phyloP scores from a whole-genome alignment of 768 basidiomycete genomes.

The Paxillus involutus region DNA sequence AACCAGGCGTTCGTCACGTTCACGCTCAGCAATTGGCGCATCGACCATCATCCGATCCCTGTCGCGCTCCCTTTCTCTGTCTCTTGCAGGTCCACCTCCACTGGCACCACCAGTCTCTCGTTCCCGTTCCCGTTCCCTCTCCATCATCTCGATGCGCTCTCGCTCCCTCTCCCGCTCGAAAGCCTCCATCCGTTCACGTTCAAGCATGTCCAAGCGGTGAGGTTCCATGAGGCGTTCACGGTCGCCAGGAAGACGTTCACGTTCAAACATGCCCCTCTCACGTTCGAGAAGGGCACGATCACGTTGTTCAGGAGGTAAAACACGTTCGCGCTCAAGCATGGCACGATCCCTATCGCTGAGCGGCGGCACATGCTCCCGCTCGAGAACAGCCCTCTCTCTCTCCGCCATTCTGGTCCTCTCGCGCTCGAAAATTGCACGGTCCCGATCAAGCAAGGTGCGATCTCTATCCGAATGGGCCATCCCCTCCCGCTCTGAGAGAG shows the following conservation, averaged over 20 bases:
- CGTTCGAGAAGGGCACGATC: constrained; percentile 22
- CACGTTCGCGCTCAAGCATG: constrained; percentile 24
- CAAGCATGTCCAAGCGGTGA: constrained; percentile 18
- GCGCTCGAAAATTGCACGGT: constrained; percentile 15
- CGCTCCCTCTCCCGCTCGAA: constrained; percentile 36
- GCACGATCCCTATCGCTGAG: constrained; percentile 22
- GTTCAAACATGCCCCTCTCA: background rate
- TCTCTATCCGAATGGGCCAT: constrained; percentile 18
- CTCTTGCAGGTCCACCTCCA: constrained; percentile 13
- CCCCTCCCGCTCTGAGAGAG: background rate
- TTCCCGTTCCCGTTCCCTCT: constrained; percentile 29
- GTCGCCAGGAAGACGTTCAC: constrained; percentile 15
- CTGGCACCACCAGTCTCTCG: constrained; percentile 13
- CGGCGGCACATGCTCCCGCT: constrained; percentile 25
- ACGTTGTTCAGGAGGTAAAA: constrained; percentile 17
- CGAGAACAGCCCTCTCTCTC: constrained; percentile 19
- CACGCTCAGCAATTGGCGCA: constrained; percentile 14
- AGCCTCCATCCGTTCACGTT: constrained; percentile 27
- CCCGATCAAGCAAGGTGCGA: constrained; percentile 14
- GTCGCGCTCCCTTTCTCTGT: constrained; percentile 25
- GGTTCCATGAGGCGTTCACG: constrained; percentile 26
- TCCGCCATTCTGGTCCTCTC: constrained; percentile 23
- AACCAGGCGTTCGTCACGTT: constrained; percentile 20
- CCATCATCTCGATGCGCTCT: constrained; percentile 27
- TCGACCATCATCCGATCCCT: constrained; percentile 19